phyloP scores from a whole-genome alignment of 1,284 basidiomycete genomes.

The Abortiporus biennis region DNA sequence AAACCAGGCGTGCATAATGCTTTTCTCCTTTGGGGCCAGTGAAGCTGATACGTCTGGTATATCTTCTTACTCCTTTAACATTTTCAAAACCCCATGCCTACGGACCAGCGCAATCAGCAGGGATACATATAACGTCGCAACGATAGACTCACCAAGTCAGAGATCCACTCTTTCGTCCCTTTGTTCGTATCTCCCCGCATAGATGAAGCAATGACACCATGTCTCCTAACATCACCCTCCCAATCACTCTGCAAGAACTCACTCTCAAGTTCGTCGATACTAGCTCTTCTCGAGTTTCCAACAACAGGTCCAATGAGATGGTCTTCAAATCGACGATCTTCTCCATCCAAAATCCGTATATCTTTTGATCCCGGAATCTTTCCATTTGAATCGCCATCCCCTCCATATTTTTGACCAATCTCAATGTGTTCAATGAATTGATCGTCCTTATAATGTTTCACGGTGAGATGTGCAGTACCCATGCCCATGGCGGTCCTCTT shows the following conservation, averaged over 20 bases:
- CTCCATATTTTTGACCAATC: conserved; percentile 54
- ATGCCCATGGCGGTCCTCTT: conserved; percentile 47
- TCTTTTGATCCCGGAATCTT: conserved; percentile 38
- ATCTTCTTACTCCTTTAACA: conserved; percentile 52
- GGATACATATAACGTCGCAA: not conserved
- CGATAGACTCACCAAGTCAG: conserved; percentile 27
- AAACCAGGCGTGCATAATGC: conserved; percentile 53
- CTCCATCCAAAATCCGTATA: conserved; percentile 46
- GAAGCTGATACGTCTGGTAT: conserved; percentile 59
- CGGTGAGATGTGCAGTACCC: conserved; percentile 45
- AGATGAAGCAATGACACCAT: conserved; percentile 26
- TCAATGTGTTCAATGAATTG: conserved; percentile 51
- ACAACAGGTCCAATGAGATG: conserved; percentile 49
- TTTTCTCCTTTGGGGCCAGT: conserved; percentile 56
- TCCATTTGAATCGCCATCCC: conserved; percentile 40
- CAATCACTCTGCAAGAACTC: conserved; percentile 32
- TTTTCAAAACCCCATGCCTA: conserved; percentile 71
- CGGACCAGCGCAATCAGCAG: not conserved
- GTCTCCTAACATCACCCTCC: conserved; percentile 25
- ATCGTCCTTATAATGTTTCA: conserved; percentile 58
- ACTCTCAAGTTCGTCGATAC: conserved; percentile 26
- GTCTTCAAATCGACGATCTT: conserved; percentile 40
- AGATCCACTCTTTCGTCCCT: conserved; percentile 29
- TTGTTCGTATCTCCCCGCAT: conserved; percentile 32
- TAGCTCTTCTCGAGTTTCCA: conserved; percentile 36